phyloP scores from a whole-genome alignment of 2,329 filamentous ascomycete species.

The Ascochyta lentis region DNA sequence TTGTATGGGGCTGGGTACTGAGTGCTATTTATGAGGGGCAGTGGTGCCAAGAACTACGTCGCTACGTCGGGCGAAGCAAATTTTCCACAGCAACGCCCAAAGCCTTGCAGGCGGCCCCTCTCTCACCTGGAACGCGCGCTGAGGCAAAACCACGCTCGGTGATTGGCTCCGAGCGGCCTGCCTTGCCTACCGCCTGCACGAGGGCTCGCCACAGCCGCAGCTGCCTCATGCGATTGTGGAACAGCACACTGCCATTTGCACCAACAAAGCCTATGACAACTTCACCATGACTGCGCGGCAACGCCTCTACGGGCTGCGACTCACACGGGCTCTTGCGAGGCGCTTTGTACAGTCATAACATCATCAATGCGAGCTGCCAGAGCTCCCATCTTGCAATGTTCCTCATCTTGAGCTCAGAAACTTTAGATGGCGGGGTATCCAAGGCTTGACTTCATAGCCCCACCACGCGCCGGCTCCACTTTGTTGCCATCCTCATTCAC shows the following conservation, averaged over 20 bases:
- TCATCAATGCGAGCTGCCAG: background rate
- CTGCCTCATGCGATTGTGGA: slow-evolving; percentile 29
- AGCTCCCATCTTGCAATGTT: background rate
- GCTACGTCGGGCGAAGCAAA: slow-evolving; percentile 6
- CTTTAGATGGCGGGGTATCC: slow-evolving; percentile 11
- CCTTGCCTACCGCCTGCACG: slow-evolving; percentile 25
- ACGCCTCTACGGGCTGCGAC: too few relatives aligned
- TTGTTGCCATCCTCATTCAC: slow-evolving; percentile 4
- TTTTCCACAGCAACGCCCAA: slow-evolving; percentile 16
- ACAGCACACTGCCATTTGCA: slow-evolving; percentile 17
- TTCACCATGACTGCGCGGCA: background rate
- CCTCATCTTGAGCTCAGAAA: background rate
- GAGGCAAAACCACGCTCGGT: background rate
- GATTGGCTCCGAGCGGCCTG: slow-evolving; percentile 23
- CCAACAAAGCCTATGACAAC: slow-evolving; percentile 2
- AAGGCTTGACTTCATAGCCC: slow-evolving; percentile 3
- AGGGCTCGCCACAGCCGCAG: slow-evolving; percentile 32
- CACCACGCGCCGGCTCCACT: slow-evolving; percentile 3
- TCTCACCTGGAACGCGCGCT: slow-evolving; percentile 7
- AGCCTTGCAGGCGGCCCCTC: background rate
- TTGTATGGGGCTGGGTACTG: background rate
- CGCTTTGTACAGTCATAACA: background rate
- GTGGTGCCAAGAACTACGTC: background rate
- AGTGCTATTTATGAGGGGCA: background rate
- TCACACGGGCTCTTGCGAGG: background rate